Evolutionary conservation across 352 stramenopile genomes (phyloP).

Genomic region (Globisporangium iwayamae): DNA sequence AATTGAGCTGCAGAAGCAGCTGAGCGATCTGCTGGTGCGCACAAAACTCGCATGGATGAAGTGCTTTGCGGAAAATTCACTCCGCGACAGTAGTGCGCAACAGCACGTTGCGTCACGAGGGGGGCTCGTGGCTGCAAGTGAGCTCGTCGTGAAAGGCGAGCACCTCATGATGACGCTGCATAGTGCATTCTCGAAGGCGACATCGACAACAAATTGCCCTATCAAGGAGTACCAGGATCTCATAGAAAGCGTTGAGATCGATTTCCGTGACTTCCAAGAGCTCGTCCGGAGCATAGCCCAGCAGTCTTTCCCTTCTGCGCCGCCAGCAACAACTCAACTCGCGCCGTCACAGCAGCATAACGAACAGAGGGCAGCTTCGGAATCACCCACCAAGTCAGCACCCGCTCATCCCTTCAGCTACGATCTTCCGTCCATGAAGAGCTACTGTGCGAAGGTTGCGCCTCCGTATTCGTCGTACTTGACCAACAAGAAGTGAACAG

Average conservation of each 20-base stretch:
- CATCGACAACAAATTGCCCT: constrained; percentile 20
- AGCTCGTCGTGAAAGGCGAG: constrained; percentile 47
- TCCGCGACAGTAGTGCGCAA: background rate
- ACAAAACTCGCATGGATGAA: constrained; percentile 64
- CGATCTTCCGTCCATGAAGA: constrained; percentile 72
- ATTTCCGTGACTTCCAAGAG: constrained; percentile 36
- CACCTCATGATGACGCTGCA: constrained; percentile 32
- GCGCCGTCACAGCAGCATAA: background rate
- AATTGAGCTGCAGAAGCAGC: constrained; percentile 29
- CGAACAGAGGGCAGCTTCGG: background rate
- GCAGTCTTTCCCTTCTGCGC: constrained; percentile 3
- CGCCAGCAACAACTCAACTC: constrained; percentile 6
- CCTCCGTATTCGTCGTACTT: constrained; percentile 64
- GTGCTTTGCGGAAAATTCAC: constrained; percentile 28
- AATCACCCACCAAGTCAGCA: background rate
- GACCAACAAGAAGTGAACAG: constrained; percentile 13
- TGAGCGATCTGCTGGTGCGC: constrained; percentile 41
- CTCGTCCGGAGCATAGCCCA: constrained; percentile 28
- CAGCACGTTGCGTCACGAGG: background rate
- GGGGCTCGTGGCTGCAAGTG: constrained; percentile 11
- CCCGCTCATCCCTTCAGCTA: constrained; percentile 20
- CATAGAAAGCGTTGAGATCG: constrained; percentile 33
- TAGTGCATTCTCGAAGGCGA: constrained; percentile 37
- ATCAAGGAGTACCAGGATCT: constrained; percentile 48
- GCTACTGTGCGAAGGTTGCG: constrained; percentile 53